Conservation (phyloP, 2,329 filamentous ascomycete genomes). For the Colletotrichum magnum region DNA sequence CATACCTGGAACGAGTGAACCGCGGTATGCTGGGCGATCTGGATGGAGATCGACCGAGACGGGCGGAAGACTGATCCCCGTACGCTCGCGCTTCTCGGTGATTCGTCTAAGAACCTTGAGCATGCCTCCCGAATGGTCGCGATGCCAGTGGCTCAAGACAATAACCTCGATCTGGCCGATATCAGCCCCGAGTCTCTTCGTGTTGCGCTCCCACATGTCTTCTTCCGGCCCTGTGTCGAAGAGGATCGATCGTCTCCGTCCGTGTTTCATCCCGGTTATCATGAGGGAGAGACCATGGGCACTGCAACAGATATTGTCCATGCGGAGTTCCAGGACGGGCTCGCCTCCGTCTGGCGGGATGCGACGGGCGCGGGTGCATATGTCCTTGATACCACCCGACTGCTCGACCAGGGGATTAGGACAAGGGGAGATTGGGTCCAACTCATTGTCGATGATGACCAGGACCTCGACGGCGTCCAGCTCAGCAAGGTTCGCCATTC, state of each 20-base stretch:
- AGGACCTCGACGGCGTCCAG: constrained; percentile 58
- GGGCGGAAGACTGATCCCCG: constrained; percentile 17
- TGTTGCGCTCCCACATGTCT: constrained; percentile 65
- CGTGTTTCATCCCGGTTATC: constrained; percentile 62
- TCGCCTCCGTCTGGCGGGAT: constrained; percentile 53
- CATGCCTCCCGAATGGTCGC: constrained; percentile 68
- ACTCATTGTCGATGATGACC: constrained; percentile 68
- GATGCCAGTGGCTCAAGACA: constrained; percentile 68
- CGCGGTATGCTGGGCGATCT: constrained; percentile 64
- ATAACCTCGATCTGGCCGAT: constrained; percentile 53
- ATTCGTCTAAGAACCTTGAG: constrained; percentile 63
- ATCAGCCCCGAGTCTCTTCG: constrained; percentile 51
- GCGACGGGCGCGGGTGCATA: constrained; percentile 54
- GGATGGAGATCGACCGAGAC: constrained; percentile 66
- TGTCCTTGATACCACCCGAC: constrained; percentile 57
- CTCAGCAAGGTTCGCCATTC: constrained; percentile 36
- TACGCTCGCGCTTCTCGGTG: constrained; percentile 49
- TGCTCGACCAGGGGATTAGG: constrained; percentile 59
- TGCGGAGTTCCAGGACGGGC: constrained; percentile 59
- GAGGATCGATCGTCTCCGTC: constrained; percentile 60
- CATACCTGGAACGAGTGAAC: constrained; percentile 50
- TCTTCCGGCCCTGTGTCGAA: constrained; percentile 69
- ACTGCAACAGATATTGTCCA: constrained; percentile 66
- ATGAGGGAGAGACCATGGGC: constrained; percentile 68
- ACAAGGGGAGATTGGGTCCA: constrained; percentile 65